A percentile compares a stretch with the other conserved stretches of the same genome.
Conservation (phyloP, 345 rosid genomes). For the Lenwebbia sp. region DNA sequence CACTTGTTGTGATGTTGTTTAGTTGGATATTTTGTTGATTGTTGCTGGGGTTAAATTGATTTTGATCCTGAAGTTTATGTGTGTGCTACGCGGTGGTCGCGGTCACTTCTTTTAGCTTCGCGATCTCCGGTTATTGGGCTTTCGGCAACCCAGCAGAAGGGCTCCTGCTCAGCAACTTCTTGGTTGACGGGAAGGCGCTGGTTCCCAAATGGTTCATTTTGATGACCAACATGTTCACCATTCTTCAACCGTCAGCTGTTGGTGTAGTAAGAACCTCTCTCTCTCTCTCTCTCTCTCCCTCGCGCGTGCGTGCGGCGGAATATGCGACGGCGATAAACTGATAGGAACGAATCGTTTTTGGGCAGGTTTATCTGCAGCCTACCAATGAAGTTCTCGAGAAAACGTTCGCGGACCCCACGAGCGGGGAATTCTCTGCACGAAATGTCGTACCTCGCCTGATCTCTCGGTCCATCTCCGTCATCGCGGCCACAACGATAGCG, state of each 20-base stretch:
- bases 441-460: conserved; percentile 51
- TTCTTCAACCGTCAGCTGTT: conserved; percentile 65
- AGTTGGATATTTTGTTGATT: too few relatives aligned
- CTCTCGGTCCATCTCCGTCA: conserved; percentile 47
- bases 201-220: conserved; percentile 63
- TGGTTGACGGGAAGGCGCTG: conserved; percentile 24
- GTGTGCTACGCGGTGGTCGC: too few relatives aligned
- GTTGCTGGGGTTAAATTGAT: too few relatives aligned
- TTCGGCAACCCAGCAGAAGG: conserved; percentile 62
- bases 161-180: conserved; percentile 51
- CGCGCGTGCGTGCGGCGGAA: neutral
- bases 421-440: conserved; percentile 46
- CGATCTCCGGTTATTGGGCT: conserved; percentile 88
- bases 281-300: neutral
- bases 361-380: conserved; percentile 80
- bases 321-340: neutral
- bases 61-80: too few relatives aligned
- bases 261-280: conserved; percentile 42
- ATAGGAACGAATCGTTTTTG: neutral
- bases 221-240: conserved; percentile 56
- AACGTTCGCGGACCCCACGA: conserved; percentile 32
- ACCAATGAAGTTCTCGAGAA: conserved; percentile 68
- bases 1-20: too few relatives aligned
- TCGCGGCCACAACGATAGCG: conserved; percentile 42
- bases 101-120: conserved; percentile 9